A percentile compares a stretch with the other conserved stretches of the same genome.
Conservation (phyloP, 352 stramenopile genomes). For the Phytopythium mirpurense region DNA sequence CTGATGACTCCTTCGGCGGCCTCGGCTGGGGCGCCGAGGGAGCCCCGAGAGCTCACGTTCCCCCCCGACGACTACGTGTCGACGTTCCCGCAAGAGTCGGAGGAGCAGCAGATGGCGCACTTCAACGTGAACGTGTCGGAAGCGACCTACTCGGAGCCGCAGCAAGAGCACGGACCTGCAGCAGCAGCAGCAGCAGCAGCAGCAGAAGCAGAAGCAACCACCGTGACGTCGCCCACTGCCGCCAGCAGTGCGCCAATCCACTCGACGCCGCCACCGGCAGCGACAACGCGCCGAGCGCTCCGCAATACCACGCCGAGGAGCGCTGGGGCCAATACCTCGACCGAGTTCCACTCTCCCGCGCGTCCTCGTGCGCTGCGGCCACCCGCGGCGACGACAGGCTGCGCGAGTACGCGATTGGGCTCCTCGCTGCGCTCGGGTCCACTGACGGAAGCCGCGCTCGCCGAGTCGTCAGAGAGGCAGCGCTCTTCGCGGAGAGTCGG, state of each 20-base stretch:
- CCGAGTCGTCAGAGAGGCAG: background rate
- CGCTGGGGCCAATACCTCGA: too few relatives aligned
- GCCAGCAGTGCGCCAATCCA: background rate
- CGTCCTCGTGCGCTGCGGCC: too few relatives aligned
- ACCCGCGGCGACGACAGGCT: background rate
- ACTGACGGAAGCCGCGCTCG: too few relatives aligned
- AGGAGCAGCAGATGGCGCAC: constrained; percentile 23
- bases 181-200: too few relatives aligned
- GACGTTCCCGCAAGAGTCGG: constrained; percentile 28
- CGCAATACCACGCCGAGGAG: background rate
- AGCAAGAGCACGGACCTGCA: background rate
- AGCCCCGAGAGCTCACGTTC: constrained; percentile 14
- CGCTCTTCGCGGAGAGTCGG: background rate
- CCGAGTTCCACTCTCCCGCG: too few relatives aligned
- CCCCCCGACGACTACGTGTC: constrained; percentile 53
- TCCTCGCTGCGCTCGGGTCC: background rate
- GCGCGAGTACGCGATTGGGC: background rate
- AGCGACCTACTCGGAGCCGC: constrained; percentile 9
- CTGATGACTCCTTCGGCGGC: constrained; percentile 13
- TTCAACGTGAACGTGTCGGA: constrained; percentile 5
- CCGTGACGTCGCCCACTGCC: background rate
- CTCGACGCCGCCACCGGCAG: background rate
- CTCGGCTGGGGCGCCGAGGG: background rate
- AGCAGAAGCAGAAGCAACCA: too few relatives aligned
- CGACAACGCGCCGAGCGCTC: background rate